These are phyloP conservation scores for Didymella lethalis DNA, from an alignment of 2,329 filamentous ascomycete species.

Conservation along the genomic window DNA sequence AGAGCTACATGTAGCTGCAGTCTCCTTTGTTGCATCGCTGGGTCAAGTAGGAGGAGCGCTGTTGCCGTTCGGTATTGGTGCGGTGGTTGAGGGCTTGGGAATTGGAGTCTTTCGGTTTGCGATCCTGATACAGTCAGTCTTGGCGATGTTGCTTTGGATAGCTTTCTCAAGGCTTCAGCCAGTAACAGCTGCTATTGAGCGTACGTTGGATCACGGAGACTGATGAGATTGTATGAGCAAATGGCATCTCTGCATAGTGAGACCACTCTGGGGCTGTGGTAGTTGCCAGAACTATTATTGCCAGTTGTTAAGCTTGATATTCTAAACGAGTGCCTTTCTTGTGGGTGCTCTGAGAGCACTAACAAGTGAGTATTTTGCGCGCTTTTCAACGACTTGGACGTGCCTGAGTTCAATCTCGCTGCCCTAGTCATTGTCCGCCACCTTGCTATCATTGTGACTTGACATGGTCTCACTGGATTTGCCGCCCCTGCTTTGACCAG, in stretches of 20 bases:
- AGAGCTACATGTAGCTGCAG: slow-evolving; percentile 54
- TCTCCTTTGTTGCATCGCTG: slow-evolving; percentile 56
- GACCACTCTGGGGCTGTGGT: no score
- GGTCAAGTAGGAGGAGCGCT: slow-evolving; percentile 57
- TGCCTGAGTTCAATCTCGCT: slow-evolving; percentile 10
- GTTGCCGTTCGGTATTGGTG: slow-evolving; percentile 56
- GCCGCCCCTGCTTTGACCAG: neutral
- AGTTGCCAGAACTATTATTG: neutral
- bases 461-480: neutral
- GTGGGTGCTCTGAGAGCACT: neutral
- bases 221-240: neutral
- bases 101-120: slow-evolving; percentile 51
- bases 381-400: slow-evolving; percentile 4
- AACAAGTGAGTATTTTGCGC: neutral
- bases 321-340: neutral
- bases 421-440: slow-evolving; percentile 7
- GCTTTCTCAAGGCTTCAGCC: slow-evolving; percentile 24
- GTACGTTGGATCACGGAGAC: neutral
- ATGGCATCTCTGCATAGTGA: neutral
- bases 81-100: slow-evolving; percentile 50
- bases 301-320: neutral
- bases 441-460: neutral
- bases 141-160: slow-evolving; percentile 38
- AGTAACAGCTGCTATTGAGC: neutral
- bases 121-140: slow-evolving; percentile 31